phyloP scores from a whole-genome alignment of 108 stramenopile genomes.

The Bacterosira constricta region DNA sequence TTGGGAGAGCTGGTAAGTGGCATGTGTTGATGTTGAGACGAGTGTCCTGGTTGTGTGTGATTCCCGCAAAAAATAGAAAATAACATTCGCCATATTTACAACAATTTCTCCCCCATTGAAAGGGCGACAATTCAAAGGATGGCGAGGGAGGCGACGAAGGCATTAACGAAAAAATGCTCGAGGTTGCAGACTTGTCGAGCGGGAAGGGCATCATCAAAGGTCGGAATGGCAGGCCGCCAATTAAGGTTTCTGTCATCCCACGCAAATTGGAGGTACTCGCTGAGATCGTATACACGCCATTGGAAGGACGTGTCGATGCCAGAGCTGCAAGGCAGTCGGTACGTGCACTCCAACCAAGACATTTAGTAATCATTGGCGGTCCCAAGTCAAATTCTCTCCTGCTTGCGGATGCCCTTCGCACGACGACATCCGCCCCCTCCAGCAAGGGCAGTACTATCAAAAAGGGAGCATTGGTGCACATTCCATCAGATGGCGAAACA shows the following conservation, averaged over 20 bases:
- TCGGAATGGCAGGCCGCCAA: slow-evolving; percentile 80
- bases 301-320: slow-evolving; percentile 87
- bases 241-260: slow-evolving; percentile 71
- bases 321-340: slow-evolving; percentile 83
- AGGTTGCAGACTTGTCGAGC: slow-evolving; percentile 82
- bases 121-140: slow-evolving; percentile 14
- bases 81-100: background rate
- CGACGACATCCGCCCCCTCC: background rate
- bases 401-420: slow-evolving; percentile 68
- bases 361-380: slow-evolving; percentile 83
- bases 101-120: background rate
- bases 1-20: slow-evolving; percentile 20
- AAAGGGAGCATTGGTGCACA: slow-evolving; percentile 28
- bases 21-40: background rate
- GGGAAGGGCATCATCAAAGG: slow-evolving; percentile 89
- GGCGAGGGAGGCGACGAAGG: slow-evolving; percentile 40
- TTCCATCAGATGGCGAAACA: slow-evolving; percentile 69
- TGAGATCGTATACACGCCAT: slow-evolving; percentile 82
- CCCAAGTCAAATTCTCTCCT: slow-evolving; percentile 57
- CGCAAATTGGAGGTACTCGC: slow-evolving; percentile 76
- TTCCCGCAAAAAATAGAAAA: too few species aligned
- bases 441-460: slow-evolving; percentile 5
- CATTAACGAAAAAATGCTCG: slow-evolving; percentile 71
- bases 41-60: background rate
- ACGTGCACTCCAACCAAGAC: slow-evolving; percentile 85